Base-by-base conservation (phyloP, 108 stramenopile genomes). In the Cyclotella atomus region DNA sequence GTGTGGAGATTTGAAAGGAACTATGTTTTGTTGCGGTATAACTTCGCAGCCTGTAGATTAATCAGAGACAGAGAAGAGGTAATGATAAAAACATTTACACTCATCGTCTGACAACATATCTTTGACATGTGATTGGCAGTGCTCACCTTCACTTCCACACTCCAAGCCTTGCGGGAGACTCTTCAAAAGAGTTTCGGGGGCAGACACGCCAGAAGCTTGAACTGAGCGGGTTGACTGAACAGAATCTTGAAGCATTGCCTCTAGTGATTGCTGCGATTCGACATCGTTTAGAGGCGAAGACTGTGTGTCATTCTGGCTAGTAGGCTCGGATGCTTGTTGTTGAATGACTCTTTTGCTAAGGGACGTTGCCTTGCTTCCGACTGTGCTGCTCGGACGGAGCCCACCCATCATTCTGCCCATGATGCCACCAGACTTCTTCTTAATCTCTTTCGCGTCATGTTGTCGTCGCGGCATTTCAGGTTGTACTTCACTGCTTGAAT, bases 31-130 rank as follows among this genome's bases (percentile, higher is more conserved):
- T 16, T 82, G 84, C 3, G 89, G 87, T 54, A 92, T 86, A 9
- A 90, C 76, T 67, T 92, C 91, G 36, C 89, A 90, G 2, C 84
- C 83, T 35, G n/a, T 49, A 41, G n/a, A n/a, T n/a, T n/a, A n/a
- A n/a, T n/a, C n/a, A n/a, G n/a, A n/a, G n/a, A n/a, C n/a, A n/a
- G n/a, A n/a, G n/a, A n/a, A n/a, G n/a, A n/a, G n/a, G n/a, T n/a
- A n/a, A n/a, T n/a, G n/a, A n/a, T n/a, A n/a, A n/a, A n/a, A n/a
- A n/a, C n/a, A n/a, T n/a, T n/a, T n/a, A n/a, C n/a, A n/a, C n/a
- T n/a, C n/a, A n/a, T n/a, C n/a, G n/a, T n/a, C n/a, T n/a, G n/a
- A n/a, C n/a, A n/a, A n/a, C 9, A 41, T 41, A 41, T 41, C 9
- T 41, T 41, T 12, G 38, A 41, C 38, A 41, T 41, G n/a, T n/a